Evolutionary conservation across 176 grass and related monocot species (phyloP).

Genomic region (Dendrocalamus sinicus): DNA sequence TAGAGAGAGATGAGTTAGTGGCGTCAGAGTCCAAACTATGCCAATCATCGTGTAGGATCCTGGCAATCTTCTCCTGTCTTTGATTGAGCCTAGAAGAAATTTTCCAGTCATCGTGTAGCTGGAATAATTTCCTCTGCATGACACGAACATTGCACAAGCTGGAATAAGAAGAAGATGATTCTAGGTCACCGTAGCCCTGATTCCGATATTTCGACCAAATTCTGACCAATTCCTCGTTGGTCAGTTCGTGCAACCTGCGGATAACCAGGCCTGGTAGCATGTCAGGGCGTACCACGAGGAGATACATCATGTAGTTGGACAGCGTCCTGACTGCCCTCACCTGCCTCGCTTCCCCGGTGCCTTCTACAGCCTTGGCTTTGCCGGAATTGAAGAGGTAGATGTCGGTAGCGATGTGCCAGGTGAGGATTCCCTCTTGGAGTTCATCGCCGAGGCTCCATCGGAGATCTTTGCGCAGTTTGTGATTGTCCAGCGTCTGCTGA

Average conservation of each 20-base stretch:
- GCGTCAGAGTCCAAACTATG: too few relatives aligned
- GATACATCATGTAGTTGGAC: conserved; percentile 40
- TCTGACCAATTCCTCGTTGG: not conserved
- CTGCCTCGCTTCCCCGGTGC: fast-evolving
- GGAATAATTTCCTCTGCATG: not conserved
- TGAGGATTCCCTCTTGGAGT: conserved; percentile 18
- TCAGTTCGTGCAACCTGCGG: not conserved
- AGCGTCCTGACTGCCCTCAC: not conserved
- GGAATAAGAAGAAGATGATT: not conserved
- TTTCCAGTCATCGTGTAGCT: too few relatives aligned
- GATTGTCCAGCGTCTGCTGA: fast-evolving
- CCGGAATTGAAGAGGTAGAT: conserved; percentile 2
- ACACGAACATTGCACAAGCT: not conserved
- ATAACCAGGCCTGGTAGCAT: conserved; percentile 3
- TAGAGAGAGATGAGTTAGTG: too few relatives aligned
- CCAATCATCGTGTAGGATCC: not conserved
- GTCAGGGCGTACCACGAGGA: not conserved
- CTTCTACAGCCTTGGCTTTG: not conserved
- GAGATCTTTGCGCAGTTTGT: fast-evolving
- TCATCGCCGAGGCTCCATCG: not conserved
- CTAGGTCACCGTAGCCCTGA: not conserved
- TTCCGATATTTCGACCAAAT: not conserved
- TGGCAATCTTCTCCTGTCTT: not conserved
- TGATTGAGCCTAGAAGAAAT: too few relatives aligned
- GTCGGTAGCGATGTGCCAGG: conserved; percentile 28